These are phyloP conservation scores for Mesembryanthemum crystallinum DNA, from an alignment of 148 eudicot species.

Conservation along the genomic window DNA sequence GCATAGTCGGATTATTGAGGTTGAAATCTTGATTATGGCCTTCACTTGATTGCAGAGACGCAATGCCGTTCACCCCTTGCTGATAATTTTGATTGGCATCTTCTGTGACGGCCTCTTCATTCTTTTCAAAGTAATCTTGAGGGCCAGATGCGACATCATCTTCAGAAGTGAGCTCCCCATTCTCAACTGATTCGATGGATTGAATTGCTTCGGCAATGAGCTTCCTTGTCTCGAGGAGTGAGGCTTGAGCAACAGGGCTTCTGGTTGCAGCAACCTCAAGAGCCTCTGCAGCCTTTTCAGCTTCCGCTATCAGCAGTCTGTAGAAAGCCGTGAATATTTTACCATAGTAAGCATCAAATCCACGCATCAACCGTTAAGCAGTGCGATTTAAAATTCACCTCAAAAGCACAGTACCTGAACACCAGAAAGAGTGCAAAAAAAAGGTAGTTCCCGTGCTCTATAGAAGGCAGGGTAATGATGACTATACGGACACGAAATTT, in stretches of 20 bases:
- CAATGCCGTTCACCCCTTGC: slow-evolving; percentile 39
- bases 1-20: slow-evolving; percentile 17
- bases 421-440: too few species aligned
- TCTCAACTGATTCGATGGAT: slow-evolving; percentile 56
- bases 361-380: too few species aligned
- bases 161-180: slow-evolving; percentile 18
- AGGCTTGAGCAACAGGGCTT: slow-evolving; percentile 77
- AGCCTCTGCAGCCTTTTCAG: slow-evolving; percentile 83
- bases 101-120: slow-evolving; percentile 6
- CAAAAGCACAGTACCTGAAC: too few species aligned
- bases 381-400: too few species aligned
- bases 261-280: slow-evolving; percentile 73
- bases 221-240: slow-evolving; percentile 74
- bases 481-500: too few species aligned
- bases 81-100: slow-evolving; percentile 4
- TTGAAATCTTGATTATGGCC: slow-evolving; percentile 22
- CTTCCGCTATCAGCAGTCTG: slow-evolving; percentile 85
- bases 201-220: slow-evolving; percentile 82
- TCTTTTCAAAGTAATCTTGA: slow-evolving; percentile 19
- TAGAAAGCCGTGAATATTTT: neutral
- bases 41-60: slow-evolving; percentile 18
- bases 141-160: slow-evolving; percentile 19
- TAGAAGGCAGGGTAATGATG: too few species aligned
- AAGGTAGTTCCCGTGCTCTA: too few species aligned
- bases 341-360: neutral